Conservation (phyloP, 1,139 yeast species). For the Diutina pseudorugosa region DNA sequence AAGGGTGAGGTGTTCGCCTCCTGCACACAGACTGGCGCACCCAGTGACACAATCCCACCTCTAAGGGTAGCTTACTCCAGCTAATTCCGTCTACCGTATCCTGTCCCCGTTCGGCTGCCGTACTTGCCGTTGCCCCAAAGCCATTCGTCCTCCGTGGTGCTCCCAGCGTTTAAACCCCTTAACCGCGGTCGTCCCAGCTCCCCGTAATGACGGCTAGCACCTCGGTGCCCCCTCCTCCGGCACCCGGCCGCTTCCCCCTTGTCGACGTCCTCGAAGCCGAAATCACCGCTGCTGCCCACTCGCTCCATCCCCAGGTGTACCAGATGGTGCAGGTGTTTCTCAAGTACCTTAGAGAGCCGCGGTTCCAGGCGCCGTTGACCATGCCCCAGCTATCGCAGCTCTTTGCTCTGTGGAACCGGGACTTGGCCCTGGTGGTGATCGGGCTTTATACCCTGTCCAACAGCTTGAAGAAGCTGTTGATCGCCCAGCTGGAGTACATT, state of each 20-base stretch:
- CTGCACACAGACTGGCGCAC: background rate
- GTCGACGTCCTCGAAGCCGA: background rate
- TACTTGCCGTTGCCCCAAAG: no score
- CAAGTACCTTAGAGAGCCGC: slow-evolving; percentile 30
- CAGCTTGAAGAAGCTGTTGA: slow-evolving; percentile 25
- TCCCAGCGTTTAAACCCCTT: no score
- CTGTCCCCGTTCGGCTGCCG: background rate
- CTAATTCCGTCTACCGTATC: no score
- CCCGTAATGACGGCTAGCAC: background rate
- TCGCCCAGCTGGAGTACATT: slow-evolving; percentile 19
- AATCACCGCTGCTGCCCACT: background rate
- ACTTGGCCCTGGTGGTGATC: slow-evolving; percentile 24
- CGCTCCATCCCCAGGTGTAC: slow-evolving; percentile 13
- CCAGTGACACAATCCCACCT: background rate
- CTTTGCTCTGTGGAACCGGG: slow-evolving; percentile 25
- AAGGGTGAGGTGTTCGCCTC: background rate
- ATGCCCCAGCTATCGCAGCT: slow-evolving; percentile 21
- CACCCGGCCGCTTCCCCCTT: background rate
- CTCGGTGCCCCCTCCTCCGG: background rate
- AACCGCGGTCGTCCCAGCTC: no score
- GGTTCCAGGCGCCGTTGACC: slow-evolving; percentile 30
- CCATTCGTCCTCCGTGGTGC: background rate
- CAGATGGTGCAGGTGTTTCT: slow-evolving; percentile 19
- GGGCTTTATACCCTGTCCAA: slow-evolving; percentile 28
- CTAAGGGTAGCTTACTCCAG: background rate